Base-by-base conservation (phyloP, 2,329 filamentous ascomycete species). In the Xylariaceae sp. region DNA sequence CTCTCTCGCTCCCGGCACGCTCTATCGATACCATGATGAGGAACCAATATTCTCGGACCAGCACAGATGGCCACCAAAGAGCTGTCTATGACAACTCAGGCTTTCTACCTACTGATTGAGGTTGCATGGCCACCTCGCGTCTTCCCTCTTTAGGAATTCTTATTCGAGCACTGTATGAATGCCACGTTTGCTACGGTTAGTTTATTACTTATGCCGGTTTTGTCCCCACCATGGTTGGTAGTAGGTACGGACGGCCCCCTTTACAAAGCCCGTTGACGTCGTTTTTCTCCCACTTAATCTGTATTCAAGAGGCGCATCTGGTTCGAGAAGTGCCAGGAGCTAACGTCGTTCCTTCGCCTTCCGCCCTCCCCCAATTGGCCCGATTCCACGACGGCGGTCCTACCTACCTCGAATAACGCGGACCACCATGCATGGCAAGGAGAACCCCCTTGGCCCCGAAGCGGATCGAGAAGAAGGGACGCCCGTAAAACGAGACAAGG, bases 121-220 rank as follows among this genome's bases (percentile, higher is more conserved):
- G 69, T 72, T 71, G 66, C 70, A 72, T 71, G 68, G 68, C 65
- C 66, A 71, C 65, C 67, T 66, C 63, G 60, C 68, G 65, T 64
- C 63, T 61, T 67, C 62, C 64, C 65, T 53, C 60, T 67, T 67
- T 66, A 66, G 67, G 66, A 65, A 66, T 65, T 59, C 64, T 65
- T 64, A 57, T 60, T 68, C 63, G 62, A 66, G 67, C 64, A 64
- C 65, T 71, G 64, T 65, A 65, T 66, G 68, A 65, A 67, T 72
- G 71, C 71, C 71, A 73, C 71, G 71, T 72, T 69, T 70, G 67
- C 66, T 61, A 64, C 65, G 59, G 63, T 67, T 66, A 63, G 64
- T 30, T 30, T 30, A 30, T 30, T 30, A 67, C 65, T 67, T 68
- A 63, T 64, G 64, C 65, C 67, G 65, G 66, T 61, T 67, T 70